Conservation (phyloP, 176 grass and related monocot genomes). For the Triticum timopheevii region DNA sequence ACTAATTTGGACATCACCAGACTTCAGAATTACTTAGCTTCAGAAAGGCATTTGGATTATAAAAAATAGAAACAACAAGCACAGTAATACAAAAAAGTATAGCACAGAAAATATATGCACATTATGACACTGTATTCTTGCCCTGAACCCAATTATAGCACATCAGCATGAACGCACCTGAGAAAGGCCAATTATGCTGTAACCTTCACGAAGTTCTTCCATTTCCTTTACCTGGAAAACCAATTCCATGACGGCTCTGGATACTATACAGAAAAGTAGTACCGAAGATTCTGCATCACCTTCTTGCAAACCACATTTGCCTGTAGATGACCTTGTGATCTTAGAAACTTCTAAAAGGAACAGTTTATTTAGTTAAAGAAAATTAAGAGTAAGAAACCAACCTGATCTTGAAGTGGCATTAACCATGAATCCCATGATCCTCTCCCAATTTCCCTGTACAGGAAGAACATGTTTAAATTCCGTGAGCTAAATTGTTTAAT, state of each 20-base stretch:
- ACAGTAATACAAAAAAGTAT: neutral
- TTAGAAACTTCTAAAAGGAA: constrained; percentile 25
- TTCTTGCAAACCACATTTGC: constrained; percentile 84
- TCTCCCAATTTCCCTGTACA: constrained; percentile 73
- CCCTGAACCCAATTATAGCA: constrained; percentile 7
- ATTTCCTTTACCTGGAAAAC: constrained; percentile 86
- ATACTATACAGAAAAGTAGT: constrained; percentile 34
- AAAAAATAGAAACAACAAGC: neutral
- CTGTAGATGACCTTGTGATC: constrained; percentile 34
- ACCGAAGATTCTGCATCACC: constrained; percentile 50
- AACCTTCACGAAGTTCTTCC: constrained; percentile 76
- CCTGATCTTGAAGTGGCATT: constrained; percentile 87
- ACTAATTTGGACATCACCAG: neutral
- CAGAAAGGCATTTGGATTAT: neutral
- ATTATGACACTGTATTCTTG: neutral
- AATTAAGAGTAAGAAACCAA: constrained; percentile 28
- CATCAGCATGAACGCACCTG: constrained; percentile 57
- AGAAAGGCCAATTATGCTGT: constrained; percentile 88
- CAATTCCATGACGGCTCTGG: constrained; percentile 34
- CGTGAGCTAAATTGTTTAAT: neutral
- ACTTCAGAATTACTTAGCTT: neutral
- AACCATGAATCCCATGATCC: constrained; percentile 83
- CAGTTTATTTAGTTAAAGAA: neutral
- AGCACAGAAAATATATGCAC: neutral
- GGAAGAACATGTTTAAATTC: constrained; percentile 21